These are phyloP conservation scores for Paramecium octaurelia DNA, from an alignment of 73 alveolate species.

Conservation along the genomic window DNA sequence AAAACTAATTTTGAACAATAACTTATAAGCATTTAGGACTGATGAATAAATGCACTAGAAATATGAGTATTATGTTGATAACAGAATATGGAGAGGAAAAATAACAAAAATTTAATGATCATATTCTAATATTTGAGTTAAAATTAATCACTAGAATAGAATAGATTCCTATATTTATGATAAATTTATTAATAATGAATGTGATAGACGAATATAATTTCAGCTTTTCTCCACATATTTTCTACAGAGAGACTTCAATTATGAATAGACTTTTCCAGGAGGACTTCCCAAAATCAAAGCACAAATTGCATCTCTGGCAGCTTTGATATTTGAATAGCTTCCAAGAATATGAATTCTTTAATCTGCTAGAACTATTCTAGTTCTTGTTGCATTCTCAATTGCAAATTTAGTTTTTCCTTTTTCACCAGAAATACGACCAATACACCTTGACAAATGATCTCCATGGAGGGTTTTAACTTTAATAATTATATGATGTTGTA, in stretches of 20 bases:
- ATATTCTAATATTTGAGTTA: no score
- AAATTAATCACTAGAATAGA: no score
- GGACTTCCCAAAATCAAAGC: constrained; percentile 98
- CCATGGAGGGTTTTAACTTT: constrained; percentile 95
- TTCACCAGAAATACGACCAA: constrained; percentile 99
- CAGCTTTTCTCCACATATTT: constrained; percentile 68
- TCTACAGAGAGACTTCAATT: constrained; percentile 93
- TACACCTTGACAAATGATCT: constrained; percentile 98
- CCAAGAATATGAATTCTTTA: constrained; percentile 95
- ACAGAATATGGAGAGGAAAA: no score
- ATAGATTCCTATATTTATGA: not conserved
- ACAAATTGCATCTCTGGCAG: constrained; percentile 98
- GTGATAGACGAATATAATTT: not conserved
- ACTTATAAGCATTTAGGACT: no score
- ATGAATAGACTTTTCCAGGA: constrained; percentile 99
- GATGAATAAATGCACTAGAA: no score
- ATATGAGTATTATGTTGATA: no score
- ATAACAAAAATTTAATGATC: no score
- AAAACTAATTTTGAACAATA: no score
- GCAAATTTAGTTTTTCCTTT: constrained; percentile 99
- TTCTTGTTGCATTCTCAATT: constrained; percentile 98
- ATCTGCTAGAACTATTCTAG: constrained; percentile 97
- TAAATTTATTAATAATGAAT: not conserved
- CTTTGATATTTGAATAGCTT: constrained; percentile 87
- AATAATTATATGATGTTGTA: not conserved